Evolutionary conservation across 2,329 filamentous ascomycete genomes (phyloP).

Genomic region (Verticillium albo-atrum): DNA sequence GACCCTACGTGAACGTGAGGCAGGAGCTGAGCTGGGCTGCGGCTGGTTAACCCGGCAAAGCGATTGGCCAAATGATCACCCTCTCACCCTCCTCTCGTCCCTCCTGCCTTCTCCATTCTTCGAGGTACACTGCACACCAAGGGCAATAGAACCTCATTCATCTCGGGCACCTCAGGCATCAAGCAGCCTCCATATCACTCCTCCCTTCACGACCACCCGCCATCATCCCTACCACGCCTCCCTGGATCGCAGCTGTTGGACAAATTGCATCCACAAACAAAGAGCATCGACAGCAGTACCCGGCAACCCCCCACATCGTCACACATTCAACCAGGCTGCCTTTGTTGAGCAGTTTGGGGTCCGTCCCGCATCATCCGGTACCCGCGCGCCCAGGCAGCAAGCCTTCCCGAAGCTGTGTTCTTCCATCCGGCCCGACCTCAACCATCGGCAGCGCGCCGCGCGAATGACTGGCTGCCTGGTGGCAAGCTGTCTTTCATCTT

Average conservation of each 20-base stretch:
- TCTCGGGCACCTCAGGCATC: not conserved
- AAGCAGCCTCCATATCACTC: not conserved
- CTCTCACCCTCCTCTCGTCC: not conserved
- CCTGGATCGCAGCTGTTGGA: not conserved
- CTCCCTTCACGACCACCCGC: not conserved
- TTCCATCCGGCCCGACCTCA: not conserved
- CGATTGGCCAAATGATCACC: not conserved
- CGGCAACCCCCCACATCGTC: not conserved
- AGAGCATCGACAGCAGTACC: not conserved
- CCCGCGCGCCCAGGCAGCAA: not conserved
- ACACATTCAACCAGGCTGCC: not conserved
- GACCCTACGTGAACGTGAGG: not conserved
- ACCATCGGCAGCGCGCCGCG: not conserved
- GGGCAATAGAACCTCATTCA: not conserved
- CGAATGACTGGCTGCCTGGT: not conserved
- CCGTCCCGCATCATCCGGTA: not conserved
- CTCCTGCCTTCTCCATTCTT: not conserved
- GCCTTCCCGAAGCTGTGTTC: not conserved
- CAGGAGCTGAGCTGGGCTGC: not conserved
- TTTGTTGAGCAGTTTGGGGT: not conserved
- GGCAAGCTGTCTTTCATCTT: not conserved
- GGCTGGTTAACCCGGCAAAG: not conserved
- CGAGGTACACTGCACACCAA: not conserved
- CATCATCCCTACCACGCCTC: not conserved
- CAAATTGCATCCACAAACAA: not conserved